Evolutionary conservation across 768 basidiomycete species (phyloP).

Genomic region (Tephrocybe sp.): DNA sequence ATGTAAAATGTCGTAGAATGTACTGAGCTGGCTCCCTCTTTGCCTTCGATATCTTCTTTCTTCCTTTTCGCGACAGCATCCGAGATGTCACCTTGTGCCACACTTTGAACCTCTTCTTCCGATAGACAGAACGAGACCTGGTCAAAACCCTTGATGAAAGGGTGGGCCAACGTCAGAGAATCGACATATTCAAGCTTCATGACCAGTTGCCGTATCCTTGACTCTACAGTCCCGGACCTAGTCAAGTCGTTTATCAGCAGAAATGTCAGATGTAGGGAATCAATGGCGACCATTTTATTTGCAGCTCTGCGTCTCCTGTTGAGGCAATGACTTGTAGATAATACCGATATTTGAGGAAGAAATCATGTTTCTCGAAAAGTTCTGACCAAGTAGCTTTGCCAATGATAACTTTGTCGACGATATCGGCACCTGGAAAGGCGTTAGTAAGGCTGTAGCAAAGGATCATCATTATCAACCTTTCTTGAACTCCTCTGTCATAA

Average conservation of each 20-base stretch:
- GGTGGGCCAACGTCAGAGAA: constrained; percentile 88
- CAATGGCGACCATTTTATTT: constrained; percentile 83
- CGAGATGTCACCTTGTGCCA: constrained; percentile 85
- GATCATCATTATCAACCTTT: constrained; percentile 52
- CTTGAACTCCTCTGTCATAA: constrained; percentile 95
- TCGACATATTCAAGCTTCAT: constrained; percentile 98
- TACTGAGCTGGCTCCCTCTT: constrained; percentile 76
- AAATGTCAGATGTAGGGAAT: background rate
- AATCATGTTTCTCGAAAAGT: constrained; percentile 93
- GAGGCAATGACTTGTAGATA: constrained; percentile 96
- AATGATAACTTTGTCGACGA: constrained; percentile 90
- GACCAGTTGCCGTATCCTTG: constrained; percentile 91
- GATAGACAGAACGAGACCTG: constrained; percentile 81
- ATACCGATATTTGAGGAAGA: constrained; percentile 95
- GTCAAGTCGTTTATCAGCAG: background rate
- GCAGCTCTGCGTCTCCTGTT: constrained; percentile 77
- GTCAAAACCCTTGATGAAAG: constrained; percentile 93
- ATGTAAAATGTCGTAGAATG: constrained; percentile 98
- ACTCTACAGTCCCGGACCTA: constrained; percentile 96
- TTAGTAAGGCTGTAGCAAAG: constrained; percentile 10
- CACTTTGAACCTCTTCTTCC: constrained; percentile 85
- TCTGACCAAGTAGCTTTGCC: constrained; percentile 87
- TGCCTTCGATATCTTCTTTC: constrained; percentile 75
- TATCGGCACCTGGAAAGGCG: constrained; percentile 70
- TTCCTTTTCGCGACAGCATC: constrained; percentile 70